A percentile compares a stretch with the other conserved stretches of the same genome.
These are phyloP conservation scores for Neurospora crassa DNA, from an alignment of 2,329 filamentous ascomycete genomes.

Conservation along the genomic window DNA sequence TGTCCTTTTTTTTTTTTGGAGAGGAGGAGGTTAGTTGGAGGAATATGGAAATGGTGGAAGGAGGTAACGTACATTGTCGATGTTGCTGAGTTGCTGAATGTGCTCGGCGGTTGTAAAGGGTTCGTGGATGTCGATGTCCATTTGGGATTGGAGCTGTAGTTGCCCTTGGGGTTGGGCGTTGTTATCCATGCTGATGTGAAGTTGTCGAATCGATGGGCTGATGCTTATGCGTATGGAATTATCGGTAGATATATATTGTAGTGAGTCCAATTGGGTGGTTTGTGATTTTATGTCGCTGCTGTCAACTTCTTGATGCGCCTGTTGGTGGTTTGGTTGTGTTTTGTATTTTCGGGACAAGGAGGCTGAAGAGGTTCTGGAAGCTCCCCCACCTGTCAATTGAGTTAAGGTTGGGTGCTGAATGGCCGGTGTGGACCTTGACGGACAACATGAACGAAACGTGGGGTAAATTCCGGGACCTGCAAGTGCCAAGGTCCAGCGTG, in stretches of 20 bases:
- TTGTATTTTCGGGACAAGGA: neutral
- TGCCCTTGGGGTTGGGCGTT: neutral
- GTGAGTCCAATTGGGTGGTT: neutral
- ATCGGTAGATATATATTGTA: neutral
- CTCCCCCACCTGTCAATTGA: neutral
- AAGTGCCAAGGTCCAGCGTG: neutral
- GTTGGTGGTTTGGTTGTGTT: neutral
- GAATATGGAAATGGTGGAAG: neutral
- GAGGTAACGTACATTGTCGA: conserved; percentile 52
- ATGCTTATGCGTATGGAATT: neutral
- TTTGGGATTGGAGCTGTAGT: neutral
- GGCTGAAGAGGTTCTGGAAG: neutral
- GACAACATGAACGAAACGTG: neutral
- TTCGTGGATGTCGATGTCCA: conserved; percentile 24
- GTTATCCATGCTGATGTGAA: conserved; percentile 9
- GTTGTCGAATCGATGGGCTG: neutral
- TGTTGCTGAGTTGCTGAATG: conserved; percentile 68
- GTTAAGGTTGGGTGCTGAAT: too few relatives aligned
- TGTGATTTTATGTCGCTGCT: neutral
- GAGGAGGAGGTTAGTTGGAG: conserved; percentile 20
- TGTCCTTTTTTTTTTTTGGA: conserved; percentile 27
- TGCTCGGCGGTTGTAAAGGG: conserved; percentile 68
- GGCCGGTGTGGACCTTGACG: neutral
- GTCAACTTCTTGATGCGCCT: neutral
- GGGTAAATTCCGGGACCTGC: neutral